Evolutionary conservation across 2,329 filamentous ascomycete species (phyloP), one percentile per base, ranked within the genome.

Genomic region (Trichoderma breve): DNA sequence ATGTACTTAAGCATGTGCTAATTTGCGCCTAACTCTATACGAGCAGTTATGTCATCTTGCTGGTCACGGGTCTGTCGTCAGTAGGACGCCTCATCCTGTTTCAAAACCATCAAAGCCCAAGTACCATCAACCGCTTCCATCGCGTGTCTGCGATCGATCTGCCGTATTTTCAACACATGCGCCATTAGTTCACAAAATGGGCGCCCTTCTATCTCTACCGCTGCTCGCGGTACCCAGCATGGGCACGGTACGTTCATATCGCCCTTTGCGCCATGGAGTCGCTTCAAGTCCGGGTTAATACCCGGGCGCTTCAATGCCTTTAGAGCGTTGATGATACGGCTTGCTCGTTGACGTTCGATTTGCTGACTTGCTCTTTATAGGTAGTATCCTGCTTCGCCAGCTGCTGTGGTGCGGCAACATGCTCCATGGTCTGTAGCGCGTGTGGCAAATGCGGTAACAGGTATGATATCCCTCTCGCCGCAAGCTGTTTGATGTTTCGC

Each of bases 391-490:
- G 94, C 76, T 92, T 86, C 74, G 94, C 92, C 74, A 98, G 94
- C 78, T 99, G 96, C 84, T 99, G 96, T 81, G 96, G 96, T 80
- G 96, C 96, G 32, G 95, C 96, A 60, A 98, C 96, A 67, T 98
- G 95, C 84, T 97, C 94, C 77, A 95, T 96, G 81, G 92, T 98
- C 63, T 98, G 95, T 84, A 96, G 93, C 81, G 93, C 94, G 14
- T 99, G 95, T 80, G 95, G 96, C 67, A 98, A 98, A 82, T 98
- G 95, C 83, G 93, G 95, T 77, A 98, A 97, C 86, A 97, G 93
- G 93, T 70, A 36, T 94, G 83, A 74, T 76, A 26, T 21, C 60
- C n/a, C 8, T 15, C 15, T 15, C 60, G 24, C 61, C 7, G 14
- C 34, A 26, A 12, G 47, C 34, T 14, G 15, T 51, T 36, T 21